Evolutionary conservation across 768 basidiomycete genomes (phyloP).

Genomic region (Rubroboletus satanas): DNA sequence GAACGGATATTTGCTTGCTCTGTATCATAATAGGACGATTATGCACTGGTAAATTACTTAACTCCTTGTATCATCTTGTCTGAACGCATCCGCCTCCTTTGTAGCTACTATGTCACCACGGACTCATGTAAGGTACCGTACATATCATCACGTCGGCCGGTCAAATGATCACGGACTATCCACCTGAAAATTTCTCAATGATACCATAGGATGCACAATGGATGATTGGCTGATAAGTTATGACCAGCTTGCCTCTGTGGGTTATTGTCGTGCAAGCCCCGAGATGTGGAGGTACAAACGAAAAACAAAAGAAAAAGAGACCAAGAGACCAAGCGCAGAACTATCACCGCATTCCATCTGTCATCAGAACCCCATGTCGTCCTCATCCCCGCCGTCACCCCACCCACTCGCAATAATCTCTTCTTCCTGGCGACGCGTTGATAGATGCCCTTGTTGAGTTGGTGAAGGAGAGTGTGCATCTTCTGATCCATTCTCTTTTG

Average conservation of each 20-base stretch:
- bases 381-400: slow-evolving; percentile 63
- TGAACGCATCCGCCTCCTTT: background rate
- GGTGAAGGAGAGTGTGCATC: slow-evolving; percentile 25
- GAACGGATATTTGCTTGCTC: background rate
- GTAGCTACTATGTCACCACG: slow-evolving; percentile 7
- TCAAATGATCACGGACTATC: background rate
- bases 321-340: background rate
- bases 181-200: background rate
- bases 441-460: slow-evolving; percentile 16
- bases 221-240: slow-evolving; percentile 4
- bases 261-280: slow-evolving; percentile 11
- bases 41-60: background rate
- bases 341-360: background rate
- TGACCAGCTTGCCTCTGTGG: slow-evolving; percentile 9
- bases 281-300: slow-evolving; percentile 17
- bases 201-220: background rate
- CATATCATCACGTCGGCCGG: background rate
- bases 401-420: slow-evolving; percentile 65
- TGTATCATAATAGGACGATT: slow-evolving; percentile 8
- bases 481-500: slow-evolving; percentile 21
- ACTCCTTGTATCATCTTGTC: slow-evolving; percentile 1
- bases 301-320: slow-evolving; percentile 1
- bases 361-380: slow-evolving; percentile 66
- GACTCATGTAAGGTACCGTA: slow-evolving; percentile 3
- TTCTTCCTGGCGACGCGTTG: slow-evolving; percentile 48